Evolutionary conservation across 2,329 filamentous ascomycete species (phyloP).

Genomic region (Pestalotiopsis sp.): DNA sequence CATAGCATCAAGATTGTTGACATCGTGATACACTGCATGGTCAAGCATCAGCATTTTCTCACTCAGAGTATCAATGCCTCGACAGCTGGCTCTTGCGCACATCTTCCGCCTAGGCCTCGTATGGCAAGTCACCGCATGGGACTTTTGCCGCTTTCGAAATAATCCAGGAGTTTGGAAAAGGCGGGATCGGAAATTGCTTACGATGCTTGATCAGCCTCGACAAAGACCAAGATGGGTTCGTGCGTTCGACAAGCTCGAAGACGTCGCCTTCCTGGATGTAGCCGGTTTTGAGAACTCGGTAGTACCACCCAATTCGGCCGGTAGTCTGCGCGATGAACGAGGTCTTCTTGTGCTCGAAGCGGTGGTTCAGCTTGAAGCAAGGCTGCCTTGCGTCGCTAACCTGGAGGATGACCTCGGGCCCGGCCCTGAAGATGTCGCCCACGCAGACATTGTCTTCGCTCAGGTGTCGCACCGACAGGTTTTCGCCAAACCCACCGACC

Average conservation of each 20-base stretch:
- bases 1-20: constrained; percentile 50
- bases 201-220: constrained; percentile 1
- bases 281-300: constrained; percentile 59
- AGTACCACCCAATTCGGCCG: constrained; percentile 66
- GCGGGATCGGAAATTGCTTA: background rate
- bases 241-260: constrained; percentile 12
- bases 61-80: no score
- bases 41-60: background rate
- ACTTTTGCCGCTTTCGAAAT: no score
- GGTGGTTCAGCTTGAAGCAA: constrained; percentile 69
- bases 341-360: constrained; percentile 64
- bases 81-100: no score
- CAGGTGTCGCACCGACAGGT: constrained; percentile 55
- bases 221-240: constrained; percentile 10
- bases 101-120: no score
- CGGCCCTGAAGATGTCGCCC: constrained; percentile 60
- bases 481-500: constrained; percentile 65
- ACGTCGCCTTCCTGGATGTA: constrained; percentile 37
- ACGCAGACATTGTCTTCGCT: constrained; percentile 67
- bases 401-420: constrained; percentile 48
- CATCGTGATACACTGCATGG: constrained; percentile 18
- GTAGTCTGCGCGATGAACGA: constrained; percentile 56
- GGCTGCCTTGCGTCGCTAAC: constrained; percentile 63
- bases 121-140: no score
- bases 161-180: background rate